Base-by-base conservation (phyloP, 2,329 filamentous ascomycete genomes). In the Arthrobotrys megalospora region DNA sequence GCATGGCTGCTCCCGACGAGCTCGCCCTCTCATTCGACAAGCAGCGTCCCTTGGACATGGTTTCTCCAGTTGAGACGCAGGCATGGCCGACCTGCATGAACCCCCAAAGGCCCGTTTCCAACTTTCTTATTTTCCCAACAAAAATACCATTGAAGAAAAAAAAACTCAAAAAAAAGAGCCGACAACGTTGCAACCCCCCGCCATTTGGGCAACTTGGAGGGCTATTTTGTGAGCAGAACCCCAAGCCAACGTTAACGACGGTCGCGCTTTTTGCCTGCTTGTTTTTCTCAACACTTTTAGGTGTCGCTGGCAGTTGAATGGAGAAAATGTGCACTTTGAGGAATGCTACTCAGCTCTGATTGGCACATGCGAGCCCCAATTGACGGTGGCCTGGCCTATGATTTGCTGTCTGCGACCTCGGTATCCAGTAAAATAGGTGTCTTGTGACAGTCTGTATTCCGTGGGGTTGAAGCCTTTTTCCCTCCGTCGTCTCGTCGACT, bases 201-300 rank as follows among this genome's bases (percentile, higher is more conserved):
- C 36, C 53, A 60, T 43, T 24, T 21, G 36, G 19, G 32, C 34
- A n/a, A 45, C 41, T 45, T 45, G 1, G 41, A 45, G 52, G 52
- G 6, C 52, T 14, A 55, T 55, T 24, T 19, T 7, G 52, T 8
- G 36, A 62, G 34, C 14, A 28, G 38, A 47, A 47, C 58, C 58
- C 21, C 48, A 45, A 63, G 6, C 21, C 38, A 64, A 32, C 47
- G 6, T 14, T 24, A 64, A 32, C 47, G 43, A 38, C 16, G 8
- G 38, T 32, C 19, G 47, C 34, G n/a, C 24, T 24, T 52, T 58
- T 48, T 47, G 34, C 34, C 52, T 28, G 34, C 66, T 28, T 14
- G n/a, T 10, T 12, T 28, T 52, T 34, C 69, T 73, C 69, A 73
- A 73, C 69, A 73, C 69, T 73, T 73, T 73, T 73, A 48, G 34